These are phyloP conservation scores for Colletotrichum lupini DNA, from an alignment of 2,329 filamentous ascomycete genomes.

Conservation along the genomic window DNA sequence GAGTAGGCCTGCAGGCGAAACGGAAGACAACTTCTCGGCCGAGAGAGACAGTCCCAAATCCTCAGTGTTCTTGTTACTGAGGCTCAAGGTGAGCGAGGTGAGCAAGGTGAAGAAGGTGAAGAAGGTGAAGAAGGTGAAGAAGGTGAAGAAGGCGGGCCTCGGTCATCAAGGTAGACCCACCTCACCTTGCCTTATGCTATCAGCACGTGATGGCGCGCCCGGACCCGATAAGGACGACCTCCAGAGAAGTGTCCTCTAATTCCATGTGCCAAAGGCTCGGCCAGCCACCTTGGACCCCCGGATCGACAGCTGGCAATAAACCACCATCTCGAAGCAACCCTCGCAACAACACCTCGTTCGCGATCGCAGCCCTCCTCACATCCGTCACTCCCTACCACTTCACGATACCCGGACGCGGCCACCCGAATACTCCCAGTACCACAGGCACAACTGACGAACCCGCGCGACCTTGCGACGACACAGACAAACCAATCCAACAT, in stretches of 20 bases:
- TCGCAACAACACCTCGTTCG: neutral
- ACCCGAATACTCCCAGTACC: neutral
- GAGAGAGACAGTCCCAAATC: neutral
- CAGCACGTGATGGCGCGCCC: slow-evolving; percentile 21
- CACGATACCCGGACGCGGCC: slow-evolving; percentile 21
- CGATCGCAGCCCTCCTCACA: neutral
- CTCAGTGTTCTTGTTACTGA: neutral
- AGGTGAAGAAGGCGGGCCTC: neutral
- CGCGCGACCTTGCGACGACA: neutral
- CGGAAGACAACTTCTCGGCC: neutral
- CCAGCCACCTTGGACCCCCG: neutral
- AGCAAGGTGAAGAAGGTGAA: neutral
- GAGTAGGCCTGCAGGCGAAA: neutral
- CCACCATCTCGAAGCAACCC: neutral
- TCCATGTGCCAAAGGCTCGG: neutral
- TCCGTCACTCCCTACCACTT: neutral
- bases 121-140: neutral
- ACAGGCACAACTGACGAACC: neutral
- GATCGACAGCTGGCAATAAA: slow-evolving; percentile 21
- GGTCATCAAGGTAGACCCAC: neutral
- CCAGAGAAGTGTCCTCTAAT: slow-evolving; percentile 31
- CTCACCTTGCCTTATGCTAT: neutral
- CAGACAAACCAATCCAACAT: neutral
- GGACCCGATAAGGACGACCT: slow-evolving; percentile 18
- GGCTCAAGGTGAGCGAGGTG: neutral